Evolutionary conservation across 2,329 filamentous ascomycete genomes (phyloP).

Genomic region (Raffaelea deltoideospora): DNA sequence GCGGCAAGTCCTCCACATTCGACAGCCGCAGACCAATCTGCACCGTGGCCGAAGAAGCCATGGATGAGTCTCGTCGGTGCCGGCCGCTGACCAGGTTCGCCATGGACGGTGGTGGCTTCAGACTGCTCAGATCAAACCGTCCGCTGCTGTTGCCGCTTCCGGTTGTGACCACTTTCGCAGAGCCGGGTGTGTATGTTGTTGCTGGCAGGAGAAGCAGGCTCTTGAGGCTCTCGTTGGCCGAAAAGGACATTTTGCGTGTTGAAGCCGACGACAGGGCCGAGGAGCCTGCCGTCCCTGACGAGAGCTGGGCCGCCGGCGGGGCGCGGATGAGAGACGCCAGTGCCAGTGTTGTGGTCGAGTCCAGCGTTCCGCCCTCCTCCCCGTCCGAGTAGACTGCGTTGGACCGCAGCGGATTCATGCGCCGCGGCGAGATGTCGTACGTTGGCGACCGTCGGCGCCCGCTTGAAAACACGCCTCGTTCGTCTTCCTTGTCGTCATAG

Average conservation of each 20-base stretch:
- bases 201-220: slow-evolving; percentile 27
- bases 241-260: slow-evolving; percentile 22
- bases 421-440: slow-evolving; percentile 3
- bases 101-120: slow-evolving; percentile 29
- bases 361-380: no score
- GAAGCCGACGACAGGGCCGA: slow-evolving; percentile 4
- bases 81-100: slow-evolving; percentile 23
- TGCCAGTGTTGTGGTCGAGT: no score
- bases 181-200: slow-evolving; percentile 26
- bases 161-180: neutral
- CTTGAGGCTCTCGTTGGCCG: slow-evolving; percentile 18
- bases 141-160: neutral
- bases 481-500: slow-evolving; percentile 17
- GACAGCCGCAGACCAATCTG: slow-evolving; percentile 58
- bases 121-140: slow-evolving; percentile 12
- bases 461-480: no score
- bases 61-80: slow-evolving; percentile 45
- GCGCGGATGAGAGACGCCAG: neutral
- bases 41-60: slow-evolving; percentile 51
- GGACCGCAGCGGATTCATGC: slow-evolving; percentile 18
- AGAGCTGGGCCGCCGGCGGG: neutral
- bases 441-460: slow-evolving; percentile 11
- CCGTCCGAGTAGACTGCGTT: slow-evolving; percentile 15
- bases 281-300: neutral
- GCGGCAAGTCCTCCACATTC: slow-evolving; percentile 34